Conservation (phyloP, 73 alveolate species). For the Stentor coeruleus region DNA sequence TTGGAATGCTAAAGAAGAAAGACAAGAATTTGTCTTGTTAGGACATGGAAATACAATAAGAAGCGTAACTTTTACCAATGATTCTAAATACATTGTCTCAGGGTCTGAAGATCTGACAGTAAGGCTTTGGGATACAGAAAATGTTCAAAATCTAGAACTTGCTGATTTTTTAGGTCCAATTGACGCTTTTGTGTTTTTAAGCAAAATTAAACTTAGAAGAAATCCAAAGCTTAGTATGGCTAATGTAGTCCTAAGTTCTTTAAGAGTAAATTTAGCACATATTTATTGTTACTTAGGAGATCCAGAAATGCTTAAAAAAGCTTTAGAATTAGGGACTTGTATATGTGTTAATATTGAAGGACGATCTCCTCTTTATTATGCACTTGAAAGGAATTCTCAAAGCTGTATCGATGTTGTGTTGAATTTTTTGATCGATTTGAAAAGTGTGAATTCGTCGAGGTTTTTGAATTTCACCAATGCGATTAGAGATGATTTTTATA, state of each 20-base stretch:
- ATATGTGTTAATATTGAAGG: background rate
- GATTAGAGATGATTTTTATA: background rate
- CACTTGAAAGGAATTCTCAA: background rate
- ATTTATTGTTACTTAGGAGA: background rate
- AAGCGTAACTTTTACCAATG: background rate
- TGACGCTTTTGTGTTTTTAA: background rate
- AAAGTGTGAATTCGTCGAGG: background rate
- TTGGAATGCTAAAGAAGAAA: background rate
- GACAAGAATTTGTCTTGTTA: background rate
- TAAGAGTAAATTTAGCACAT: background rate
- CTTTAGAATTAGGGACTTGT: background rate
- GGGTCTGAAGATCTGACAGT: background rate
- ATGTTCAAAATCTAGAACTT: background rate
- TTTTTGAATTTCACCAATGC: background rate
- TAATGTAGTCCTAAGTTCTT: background rate
- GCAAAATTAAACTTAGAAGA: background rate
- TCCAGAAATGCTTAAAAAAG: background rate
- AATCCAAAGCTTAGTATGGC: background rate
- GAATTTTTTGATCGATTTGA: background rate
- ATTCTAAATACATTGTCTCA: background rate
- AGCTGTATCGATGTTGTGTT: background rate
- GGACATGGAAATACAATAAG: constrained; percentile 4
- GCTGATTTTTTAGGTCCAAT: constrained; percentile 1
- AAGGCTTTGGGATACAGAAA: background rate
- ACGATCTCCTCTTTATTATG: background rate